Evolutionary conservation across 1,284 basidiomycete species (phyloP).

Genomic region (Meripilus lineatus): DNA sequence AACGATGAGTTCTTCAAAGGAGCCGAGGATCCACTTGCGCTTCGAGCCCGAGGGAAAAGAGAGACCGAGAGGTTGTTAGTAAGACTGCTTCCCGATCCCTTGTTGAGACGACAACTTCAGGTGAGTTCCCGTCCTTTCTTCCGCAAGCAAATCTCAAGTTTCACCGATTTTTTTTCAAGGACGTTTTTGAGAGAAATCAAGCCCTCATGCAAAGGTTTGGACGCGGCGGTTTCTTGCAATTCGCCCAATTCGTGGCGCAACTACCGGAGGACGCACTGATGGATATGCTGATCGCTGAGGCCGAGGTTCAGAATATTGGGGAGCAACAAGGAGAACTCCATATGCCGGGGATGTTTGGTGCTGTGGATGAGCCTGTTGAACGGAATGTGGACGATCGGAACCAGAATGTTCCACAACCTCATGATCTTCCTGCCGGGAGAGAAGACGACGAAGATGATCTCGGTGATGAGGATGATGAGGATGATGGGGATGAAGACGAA

Average conservation of each 20-base stretch:
- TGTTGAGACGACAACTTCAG: conserved; percentile 51
- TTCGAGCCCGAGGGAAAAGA: conserved; percentile 28
- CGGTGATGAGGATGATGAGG: conserved; percentile 22
- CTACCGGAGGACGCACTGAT: conserved; percentile 55
- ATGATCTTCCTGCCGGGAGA: conserved; percentile 12
- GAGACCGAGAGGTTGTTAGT: conserved; percentile 47
- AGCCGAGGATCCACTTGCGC: conserved; percentile 46
- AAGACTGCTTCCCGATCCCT: conserved; percentile 51
- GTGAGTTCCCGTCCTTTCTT: conserved; percentile 25
- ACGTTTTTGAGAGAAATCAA: conserved; percentile 48
- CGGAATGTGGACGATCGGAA: conserved; percentile 10
- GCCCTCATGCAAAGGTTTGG: conserved; percentile 48
- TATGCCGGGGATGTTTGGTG: conserved; percentile 25
- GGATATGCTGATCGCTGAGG: conserved; percentile 46
- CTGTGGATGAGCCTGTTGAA: conserved; percentile 8
- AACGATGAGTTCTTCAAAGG: conserved; percentile 68
- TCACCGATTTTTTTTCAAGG: conserved; percentile 35
- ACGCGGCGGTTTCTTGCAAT: conserved; percentile 61
- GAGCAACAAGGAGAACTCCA: conserved; percentile 7
- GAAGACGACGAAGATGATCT: conserved; percentile 26
- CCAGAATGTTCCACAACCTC: background rate
- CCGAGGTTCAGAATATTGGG: conserved; percentile 20
- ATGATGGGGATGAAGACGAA: conserved; percentile 29
- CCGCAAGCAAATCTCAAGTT: conserved; percentile 2
- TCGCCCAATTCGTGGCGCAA: conserved; percentile 54